Conservation (phyloP, 352 stramenopile genomes). For the Thalassiosira mediterranea region DNA sequence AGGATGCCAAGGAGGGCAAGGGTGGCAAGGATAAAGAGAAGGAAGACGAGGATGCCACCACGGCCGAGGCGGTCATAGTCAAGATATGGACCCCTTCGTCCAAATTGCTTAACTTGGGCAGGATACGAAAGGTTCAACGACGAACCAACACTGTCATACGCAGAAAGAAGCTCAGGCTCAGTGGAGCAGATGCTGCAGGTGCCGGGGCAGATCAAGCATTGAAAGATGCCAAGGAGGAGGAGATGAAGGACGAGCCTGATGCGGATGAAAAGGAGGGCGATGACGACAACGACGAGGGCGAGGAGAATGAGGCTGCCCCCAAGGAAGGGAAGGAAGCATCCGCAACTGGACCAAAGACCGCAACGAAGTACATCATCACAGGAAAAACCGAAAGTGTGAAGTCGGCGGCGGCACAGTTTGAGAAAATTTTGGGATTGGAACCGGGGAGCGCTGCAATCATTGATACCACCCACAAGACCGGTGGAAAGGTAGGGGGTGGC, state of each 20-base stretch:
- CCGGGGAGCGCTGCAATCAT: slow-evolving; percentile 24
- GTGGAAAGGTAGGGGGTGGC: too few relatives aligned
- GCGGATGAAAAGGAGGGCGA: slow-evolving; percentile 10
- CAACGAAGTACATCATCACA: slow-evolving; percentile 48
- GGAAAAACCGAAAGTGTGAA: slow-evolving; percentile 47
- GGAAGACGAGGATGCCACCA: slow-evolving; percentile 12
- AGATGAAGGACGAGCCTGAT: slow-evolving; percentile 8
- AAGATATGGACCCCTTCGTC: slow-evolving; percentile 31
- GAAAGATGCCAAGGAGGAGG: slow-evolving; percentile 1
- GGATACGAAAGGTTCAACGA: slow-evolving; percentile 41
- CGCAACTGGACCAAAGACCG: slow-evolving; percentile 2
- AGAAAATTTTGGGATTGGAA: slow-evolving; percentile 51
- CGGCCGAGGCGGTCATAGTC: slow-evolving; percentile 29
- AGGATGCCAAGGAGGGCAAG: slow-evolving; percentile 2
- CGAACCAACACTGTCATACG: slow-evolving; percentile 56
- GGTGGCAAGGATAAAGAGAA: slow-evolving; percentile 2
- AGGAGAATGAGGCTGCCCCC: slow-evolving; percentile 16
- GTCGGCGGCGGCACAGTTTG: slow-evolving; percentile 30
- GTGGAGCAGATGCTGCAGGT: not conserved
- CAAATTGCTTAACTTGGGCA: slow-evolving; percentile 32
- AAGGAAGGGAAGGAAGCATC: not conserved
- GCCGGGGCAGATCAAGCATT: not conserved
- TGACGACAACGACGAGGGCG: slow-evolving; percentile 17
- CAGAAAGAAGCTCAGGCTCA: slow-evolving; percentile 38
- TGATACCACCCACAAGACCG: slow-evolving; percentile 3